Base-by-base conservation (phyloP, 2,329 filamentous ascomycete genomes). In the Hypoxylon sp. region DNA sequence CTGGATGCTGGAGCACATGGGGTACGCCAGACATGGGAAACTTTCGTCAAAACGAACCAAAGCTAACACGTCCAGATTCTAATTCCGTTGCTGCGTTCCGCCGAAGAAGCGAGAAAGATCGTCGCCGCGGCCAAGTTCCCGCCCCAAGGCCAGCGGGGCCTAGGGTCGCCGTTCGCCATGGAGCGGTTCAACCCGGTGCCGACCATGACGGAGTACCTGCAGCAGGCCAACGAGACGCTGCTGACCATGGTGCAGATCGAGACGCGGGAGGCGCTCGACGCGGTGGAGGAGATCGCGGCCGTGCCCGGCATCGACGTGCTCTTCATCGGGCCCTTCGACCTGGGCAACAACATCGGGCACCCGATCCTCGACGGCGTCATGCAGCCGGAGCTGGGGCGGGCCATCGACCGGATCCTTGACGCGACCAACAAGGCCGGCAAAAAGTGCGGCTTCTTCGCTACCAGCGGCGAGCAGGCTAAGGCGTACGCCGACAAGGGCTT, bases 171-270 rank as follows among this genome's bases (percentile, higher is more conserved):
- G 4, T 82, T 85, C 51, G 74, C 80, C 3, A 78, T 80, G 74
- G 79, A 81, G 55, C 76, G 77, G 26, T 83, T 83, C 67, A 69
- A 72, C 31, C 75, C 79, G 1, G 69, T 74, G 6, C 76, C 81
- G n/a, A 78, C 74, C 9, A 78, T 81, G 58, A 79, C 80, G 10
- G 81, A 83, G 58, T 86, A 86, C 61, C 77, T 85, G 47, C 78
- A 83, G 64, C 78, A 83, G 18, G 83, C 83, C 42, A 85, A 86
- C 66, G 77, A 79, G 7, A 78, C 79, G 24, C 77, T 89, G 18
- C 69, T 89, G 55, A 87, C 83, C 13, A 86, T 88, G 74, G 84
- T 88, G 9, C 87, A 89, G 71, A 88, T 89, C 48, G 87, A 89
- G 74, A 88, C 87, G 0, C 76, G 77, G 58, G 85, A 88, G 69